These are phyloP conservation scores for Penicillium dipodomyicola DNA, from an alignment of 495 filamentous ascomycete species.

Conservation along the genomic window DNA sequence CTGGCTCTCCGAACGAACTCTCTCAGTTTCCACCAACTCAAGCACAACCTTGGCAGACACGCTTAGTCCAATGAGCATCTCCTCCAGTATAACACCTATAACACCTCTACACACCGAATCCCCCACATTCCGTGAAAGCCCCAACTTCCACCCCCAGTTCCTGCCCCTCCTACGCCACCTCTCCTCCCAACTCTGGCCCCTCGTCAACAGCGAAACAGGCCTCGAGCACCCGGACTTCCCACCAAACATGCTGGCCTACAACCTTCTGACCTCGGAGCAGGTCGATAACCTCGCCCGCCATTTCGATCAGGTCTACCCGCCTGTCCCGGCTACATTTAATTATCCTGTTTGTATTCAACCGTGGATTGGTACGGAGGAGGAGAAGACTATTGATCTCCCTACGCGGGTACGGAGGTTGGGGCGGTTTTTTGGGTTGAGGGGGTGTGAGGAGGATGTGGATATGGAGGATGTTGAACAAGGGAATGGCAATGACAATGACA, in stretches of 20 bases:
- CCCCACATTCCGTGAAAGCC: conserved; percentile 4
- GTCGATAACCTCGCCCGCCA: conserved; percentile 70
- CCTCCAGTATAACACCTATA: not conserved
- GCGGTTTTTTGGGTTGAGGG: conserved; percentile 63
- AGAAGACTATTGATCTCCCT: conserved; percentile 41
- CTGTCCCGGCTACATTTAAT: conserved; percentile 42
- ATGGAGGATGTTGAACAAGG: not conserved
- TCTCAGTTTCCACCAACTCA: not conserved
- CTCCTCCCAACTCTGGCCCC: conserved; percentile 33
- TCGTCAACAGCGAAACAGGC: conserved; percentile 53
- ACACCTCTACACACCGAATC: not conserved
- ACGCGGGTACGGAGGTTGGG: conserved; percentile 63
- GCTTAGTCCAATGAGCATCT: not conserved
- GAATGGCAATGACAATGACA: not conserved
- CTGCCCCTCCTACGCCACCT: conserved; percentile 31
- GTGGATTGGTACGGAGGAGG: conserved; percentile 35
- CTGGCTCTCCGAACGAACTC: conserved; percentile 1
- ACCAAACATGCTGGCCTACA: conserved; percentile 62
- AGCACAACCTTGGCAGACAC: not conserved
- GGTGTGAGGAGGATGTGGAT: conserved; percentile 38
- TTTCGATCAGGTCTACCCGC: conserved; percentile 70
- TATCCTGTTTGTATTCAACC: conserved; percentile 60
- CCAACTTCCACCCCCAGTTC: conserved; percentile 25
- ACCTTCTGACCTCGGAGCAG: conserved; percentile 67
- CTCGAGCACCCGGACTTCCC: conserved; percentile 65